These are phyloP conservation scores for Cystofilobasidium macerans DNA, from an alignment of 768 basidiomycete species.

Conservation along the genomic window DNA sequence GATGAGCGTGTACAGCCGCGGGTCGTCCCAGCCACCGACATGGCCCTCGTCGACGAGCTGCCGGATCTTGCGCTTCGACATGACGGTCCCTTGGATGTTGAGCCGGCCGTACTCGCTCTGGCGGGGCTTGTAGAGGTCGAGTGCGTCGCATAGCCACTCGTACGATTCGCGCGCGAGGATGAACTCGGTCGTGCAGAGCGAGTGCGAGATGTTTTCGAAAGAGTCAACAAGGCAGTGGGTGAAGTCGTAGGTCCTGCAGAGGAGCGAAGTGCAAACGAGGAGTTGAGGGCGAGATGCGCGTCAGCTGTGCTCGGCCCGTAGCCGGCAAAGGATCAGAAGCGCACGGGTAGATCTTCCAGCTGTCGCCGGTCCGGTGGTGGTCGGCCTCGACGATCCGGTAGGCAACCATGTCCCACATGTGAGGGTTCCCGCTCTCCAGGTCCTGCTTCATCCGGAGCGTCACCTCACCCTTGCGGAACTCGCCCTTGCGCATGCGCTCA, in stretches of 20 bases:
- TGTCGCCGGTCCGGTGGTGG: slow-evolving; percentile 84
- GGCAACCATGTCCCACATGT: slow-evolving; percentile 98
- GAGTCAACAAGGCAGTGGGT: slow-evolving; percentile 97
- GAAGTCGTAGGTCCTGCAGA: slow-evolving; percentile 70
- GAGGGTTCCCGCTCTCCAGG: slow-evolving; percentile 79
- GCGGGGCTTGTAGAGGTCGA: slow-evolving; percentile 93
- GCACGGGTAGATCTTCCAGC: slow-evolving; percentile 54
- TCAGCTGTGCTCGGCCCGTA: too few relatives aligned
- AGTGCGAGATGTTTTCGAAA: slow-evolving; percentile 99
- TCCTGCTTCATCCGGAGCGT: slow-evolving; percentile 97
- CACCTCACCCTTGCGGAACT: slow-evolving; percentile 82
- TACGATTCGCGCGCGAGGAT: slow-evolving; percentile 91
- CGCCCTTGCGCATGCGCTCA: slow-evolving; percentile 79
- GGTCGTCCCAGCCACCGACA: slow-evolving; percentile 93
- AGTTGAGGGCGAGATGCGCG: slow-evolving; percentile 1
- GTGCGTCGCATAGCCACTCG: slow-evolving; percentile 95
- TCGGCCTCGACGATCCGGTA: slow-evolving; percentile 75
- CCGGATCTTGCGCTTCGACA: slow-evolving; percentile 90
- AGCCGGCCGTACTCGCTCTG: slow-evolving; percentile 95
- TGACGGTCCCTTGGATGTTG: slow-evolving; percentile 84
- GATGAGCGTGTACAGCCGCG: slow-evolving; percentile 90
- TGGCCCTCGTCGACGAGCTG: slow-evolving; percentile 72
- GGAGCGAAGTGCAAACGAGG: not conserved
- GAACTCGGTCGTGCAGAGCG: slow-evolving; percentile 91
- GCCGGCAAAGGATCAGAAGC: too few relatives aligned